Evolutionary conservation across 148 eudicot genomes (phyloP).

Genomic region (Linanthus parryae): DNA sequence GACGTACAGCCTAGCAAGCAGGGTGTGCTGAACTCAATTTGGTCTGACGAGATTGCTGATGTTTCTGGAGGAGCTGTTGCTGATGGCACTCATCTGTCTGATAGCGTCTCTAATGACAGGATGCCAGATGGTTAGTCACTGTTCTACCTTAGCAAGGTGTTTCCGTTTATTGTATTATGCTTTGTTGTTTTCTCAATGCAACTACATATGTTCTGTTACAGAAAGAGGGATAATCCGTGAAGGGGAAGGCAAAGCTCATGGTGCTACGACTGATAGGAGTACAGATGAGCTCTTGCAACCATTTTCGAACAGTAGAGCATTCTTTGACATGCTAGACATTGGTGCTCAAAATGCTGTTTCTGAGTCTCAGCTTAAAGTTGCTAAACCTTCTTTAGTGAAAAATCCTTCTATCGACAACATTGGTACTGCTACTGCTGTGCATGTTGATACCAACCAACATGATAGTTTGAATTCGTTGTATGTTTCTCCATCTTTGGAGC

Average conservation of each 20-base stretch:
- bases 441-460: conserved; percentile 30
- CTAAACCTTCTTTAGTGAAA: conserved; percentile 25
- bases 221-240: conserved; percentile 25
- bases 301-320: conserved; percentile 11
- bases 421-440: conserved; percentile 25
- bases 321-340: conserved; percentile 11
- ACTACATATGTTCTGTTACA: conserved; percentile 17
- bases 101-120: conserved; percentile 9
- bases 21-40: conserved; percentile 20
- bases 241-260: conserved; percentile 21
- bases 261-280: conserved; percentile 9
- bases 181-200: conserved; percentile 8
- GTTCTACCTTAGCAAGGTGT: not conserved
- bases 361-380: conserved; percentile 25
- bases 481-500: conserved; percentile 31
- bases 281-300: conserved; percentile 19
- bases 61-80: conserved; percentile 17
- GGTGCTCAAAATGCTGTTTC: conserved; percentile 20
- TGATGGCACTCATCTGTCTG: conserved; percentile 19
- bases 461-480: conserved; percentile 47
- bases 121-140: conserved; percentile 19
- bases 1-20: conserved; percentile 24
- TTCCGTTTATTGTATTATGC: not conserved
- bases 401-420: conserved; percentile 19
- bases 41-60: conserved; percentile 32